Percentiles rank a stretch among this genome's conserved stretches.
These are phyloP conservation scores for Sequoiadendron giganteum DNA, from an alignment of 75 land plant genomes.

Conservation along the genomic window DNA sequence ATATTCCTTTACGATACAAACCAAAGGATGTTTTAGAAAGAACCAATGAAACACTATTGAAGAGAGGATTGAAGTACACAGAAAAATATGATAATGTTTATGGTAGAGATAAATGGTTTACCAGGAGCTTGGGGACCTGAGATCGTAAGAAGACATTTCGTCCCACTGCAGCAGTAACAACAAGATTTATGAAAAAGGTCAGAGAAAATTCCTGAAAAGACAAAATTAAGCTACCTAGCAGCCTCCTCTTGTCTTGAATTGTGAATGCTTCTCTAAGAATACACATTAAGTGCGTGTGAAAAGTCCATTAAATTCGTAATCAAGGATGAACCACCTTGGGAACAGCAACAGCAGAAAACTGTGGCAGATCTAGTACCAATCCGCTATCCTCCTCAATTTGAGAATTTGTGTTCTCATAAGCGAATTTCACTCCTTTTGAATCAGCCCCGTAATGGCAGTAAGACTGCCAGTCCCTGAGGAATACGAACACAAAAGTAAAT, in stretches of 20 bases:
- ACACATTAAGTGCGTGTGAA: not conserved
- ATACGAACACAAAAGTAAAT: not conserved
- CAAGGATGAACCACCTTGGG: constrained; percentile 34
- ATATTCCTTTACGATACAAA: not conserved
- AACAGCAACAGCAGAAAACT: constrained; percentile 59
- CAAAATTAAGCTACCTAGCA: not conserved
- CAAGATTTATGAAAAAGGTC: not conserved
- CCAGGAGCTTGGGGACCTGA: not conserved
- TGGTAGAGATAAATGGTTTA: not conserved
- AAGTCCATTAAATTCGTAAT: not conserved
- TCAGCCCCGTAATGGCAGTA: constrained; percentile 25
- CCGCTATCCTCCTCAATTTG: constrained; percentile 6
- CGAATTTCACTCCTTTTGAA: constrained; percentile 38
- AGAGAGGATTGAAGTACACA: not conserved
- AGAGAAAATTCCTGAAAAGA: not conserved
- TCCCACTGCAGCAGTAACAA: constrained; percentile 6
- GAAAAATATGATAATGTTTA: not conserved
- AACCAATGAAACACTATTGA: not conserved
- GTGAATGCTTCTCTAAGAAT: not conserved
- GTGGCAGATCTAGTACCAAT: constrained; percentile 33
- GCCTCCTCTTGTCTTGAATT: not conserved
- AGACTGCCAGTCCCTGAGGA: constrained; percentile 50
- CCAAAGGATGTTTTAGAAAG: not conserved
- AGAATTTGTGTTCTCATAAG: constrained; percentile 16
- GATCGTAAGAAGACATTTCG: not conserved